These are phyloP conservation scores for Hypsizygus marmoreus DNA, from an alignment of 768 basidiomycete genomes.

Conservation along the genomic window DNA sequence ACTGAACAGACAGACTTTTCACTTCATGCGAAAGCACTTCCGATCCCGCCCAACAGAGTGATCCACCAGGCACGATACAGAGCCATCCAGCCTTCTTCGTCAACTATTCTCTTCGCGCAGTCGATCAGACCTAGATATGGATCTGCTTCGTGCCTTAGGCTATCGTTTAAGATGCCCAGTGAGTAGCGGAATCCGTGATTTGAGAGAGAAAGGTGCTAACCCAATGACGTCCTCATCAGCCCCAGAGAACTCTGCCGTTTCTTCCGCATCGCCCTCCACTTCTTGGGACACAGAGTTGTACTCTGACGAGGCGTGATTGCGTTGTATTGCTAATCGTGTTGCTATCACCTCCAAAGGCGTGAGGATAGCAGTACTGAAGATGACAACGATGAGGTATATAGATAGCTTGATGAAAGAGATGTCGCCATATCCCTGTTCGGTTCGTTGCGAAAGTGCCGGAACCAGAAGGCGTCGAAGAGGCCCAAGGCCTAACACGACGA, in stretches of 20 bases:
- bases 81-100: conserved; percentile 76
- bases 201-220: conserved; percentile 38
- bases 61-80: conserved; percentile 89
- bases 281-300: conserved; percentile 78
- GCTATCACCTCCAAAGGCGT: conserved; percentile 81
- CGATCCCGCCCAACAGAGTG: conserved; percentile 63
- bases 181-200: background rate
- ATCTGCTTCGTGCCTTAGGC: conserved; percentile 75
- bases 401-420: conserved; percentile 51
- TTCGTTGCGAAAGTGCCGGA: conserved; percentile 36
- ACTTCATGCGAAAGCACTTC: conserved; percentile 52
- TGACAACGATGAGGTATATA: conserved; percentile 58
- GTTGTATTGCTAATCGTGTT: conserved; percentile 79
- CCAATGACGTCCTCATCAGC: conserved; percentile 84
- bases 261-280: conserved; percentile 64
- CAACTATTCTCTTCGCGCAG: conserved; percentile 72
- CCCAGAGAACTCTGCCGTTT: conserved; percentile 63
- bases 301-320: conserved; percentile 77
- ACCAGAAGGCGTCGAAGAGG: conserved; percentile 49
- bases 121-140: conserved; percentile 77
- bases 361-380: conserved; percentile 58
- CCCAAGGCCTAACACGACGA: conserved; percentile 49
- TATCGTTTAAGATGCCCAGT: conserved; percentile 26
- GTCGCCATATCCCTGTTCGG: conserved; percentile 35
- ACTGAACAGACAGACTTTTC: background rate